These are phyloP conservation scores for Ceratocystis eucalypticola DNA, from an alignment of 2,329 filamentous ascomycete species.

Conservation along the genomic window DNA sequence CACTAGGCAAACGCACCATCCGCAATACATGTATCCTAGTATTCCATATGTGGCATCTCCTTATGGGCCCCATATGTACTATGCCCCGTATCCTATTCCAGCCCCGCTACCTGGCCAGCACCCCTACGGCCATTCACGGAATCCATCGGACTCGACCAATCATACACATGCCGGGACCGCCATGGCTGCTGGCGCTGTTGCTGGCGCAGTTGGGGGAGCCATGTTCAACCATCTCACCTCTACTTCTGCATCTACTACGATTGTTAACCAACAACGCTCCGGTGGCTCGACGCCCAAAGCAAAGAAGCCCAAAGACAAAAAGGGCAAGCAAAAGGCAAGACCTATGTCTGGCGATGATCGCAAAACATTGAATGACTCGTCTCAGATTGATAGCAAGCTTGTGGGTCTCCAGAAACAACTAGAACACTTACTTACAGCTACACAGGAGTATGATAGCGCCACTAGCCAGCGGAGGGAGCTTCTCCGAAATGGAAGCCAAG, in stretches of 20 bases:
- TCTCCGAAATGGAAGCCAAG: not conserved
- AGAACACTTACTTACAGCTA: constrained; percentile 14
- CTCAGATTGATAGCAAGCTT: constrained; percentile 4
- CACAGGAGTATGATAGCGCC: constrained; percentile 13
- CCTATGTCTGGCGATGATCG: not conserved
- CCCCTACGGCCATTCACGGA: not conserved
- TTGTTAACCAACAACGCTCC: constrained; percentile 5
- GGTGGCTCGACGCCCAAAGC: constrained; percentile 15
- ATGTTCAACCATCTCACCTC: not conserved
- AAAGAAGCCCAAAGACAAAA: constrained; percentile 4
- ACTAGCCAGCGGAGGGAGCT: not conserved
- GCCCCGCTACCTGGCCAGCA: not conserved
- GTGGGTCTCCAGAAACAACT: constrained; percentile 3
- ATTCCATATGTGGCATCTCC: constrained; percentile 1
- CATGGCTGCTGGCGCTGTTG: constrained; percentile 16
- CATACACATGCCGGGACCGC: constrained; percentile 9
- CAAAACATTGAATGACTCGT: not conserved
- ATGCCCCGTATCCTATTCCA: constrained; percentile 1
- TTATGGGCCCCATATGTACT: constrained; percentile 1
- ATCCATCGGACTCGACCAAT: constrained; percentile 4
- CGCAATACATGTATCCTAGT: constrained; percentile 16
- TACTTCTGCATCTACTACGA: not conserved
- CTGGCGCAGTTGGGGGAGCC: not conserved
- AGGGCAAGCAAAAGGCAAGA: constrained; percentile 12
- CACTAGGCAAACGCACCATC: not conserved